These are phyloP conservation scores for Umbelopsis isabellina DNA, from an alignment of 192 early-diverging fungal genomes.

Conservation along the genomic window DNA sequence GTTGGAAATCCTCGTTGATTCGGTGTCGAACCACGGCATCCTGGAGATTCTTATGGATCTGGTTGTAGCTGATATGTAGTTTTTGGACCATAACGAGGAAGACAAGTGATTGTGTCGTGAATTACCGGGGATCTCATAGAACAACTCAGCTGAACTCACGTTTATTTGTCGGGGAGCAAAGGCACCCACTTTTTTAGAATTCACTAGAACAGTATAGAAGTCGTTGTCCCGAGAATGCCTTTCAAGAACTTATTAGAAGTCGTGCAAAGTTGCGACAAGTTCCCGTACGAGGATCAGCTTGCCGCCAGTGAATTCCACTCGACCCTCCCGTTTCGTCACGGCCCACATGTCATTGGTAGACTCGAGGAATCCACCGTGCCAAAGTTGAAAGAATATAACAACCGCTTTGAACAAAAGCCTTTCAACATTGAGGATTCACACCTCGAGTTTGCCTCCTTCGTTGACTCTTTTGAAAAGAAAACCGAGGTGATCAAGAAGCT, in stretches of 20 bases:
- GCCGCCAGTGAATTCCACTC: constrained; percentile 14
- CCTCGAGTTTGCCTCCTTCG: constrained; percentile 42
- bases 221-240: not conserved
- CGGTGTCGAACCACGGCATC: constrained; percentile 58
- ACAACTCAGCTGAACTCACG: not conserved
- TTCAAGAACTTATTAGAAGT: constrained; percentile 41
- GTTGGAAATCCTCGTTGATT: constrained; percentile 65
- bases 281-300: constrained; percentile 36
- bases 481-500: constrained; percentile 40
- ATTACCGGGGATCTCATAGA: too few relatives aligned
- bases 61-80: constrained; percentile 51
- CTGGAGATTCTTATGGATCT: constrained; percentile 62
- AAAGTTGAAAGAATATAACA: constrained; percentile 44
- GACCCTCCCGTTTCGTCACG: constrained; percentile 41
- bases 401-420: constrained; percentile 21
- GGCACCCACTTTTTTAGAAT: too few relatives aligned
- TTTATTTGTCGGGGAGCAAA: too few relatives aligned
- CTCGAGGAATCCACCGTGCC: constrained; percentile 37
- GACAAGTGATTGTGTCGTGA: too few relatives aligned
- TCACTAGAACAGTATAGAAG: too few relatives aligned
- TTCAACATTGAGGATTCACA: constrained; percentile 45
- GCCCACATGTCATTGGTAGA: constrained; percentile 41
- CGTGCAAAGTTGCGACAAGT: constrained; percentile 52
- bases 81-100: not conserved
- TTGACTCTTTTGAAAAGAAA: constrained; percentile 35